These are phyloP conservation scores for Domatiomyces globalis DNA, from an alignment of 2,329 filamentous ascomycete genomes.

Conservation along the genomic window DNA sequence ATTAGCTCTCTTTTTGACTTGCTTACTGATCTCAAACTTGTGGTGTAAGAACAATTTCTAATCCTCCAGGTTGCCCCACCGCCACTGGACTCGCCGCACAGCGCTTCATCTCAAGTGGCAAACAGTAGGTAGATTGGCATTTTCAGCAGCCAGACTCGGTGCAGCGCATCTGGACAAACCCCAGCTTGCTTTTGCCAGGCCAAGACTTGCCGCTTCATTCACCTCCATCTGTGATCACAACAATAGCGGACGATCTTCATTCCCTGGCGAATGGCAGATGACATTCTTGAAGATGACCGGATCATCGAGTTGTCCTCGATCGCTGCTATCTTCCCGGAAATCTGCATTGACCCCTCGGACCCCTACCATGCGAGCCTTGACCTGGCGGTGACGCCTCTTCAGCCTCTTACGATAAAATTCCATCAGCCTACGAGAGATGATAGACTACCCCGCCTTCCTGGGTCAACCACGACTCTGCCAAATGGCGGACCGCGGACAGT, in stretches of 20 bases:
- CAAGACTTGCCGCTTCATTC: not conserved
- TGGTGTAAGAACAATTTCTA: too few species aligned
- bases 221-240: not conserved
- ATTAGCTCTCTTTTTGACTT: too few species aligned
- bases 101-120: too few species aligned
- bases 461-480: slow-evolving; percentile 23
- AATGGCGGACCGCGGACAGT: slow-evolving; percentile 2
- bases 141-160: too few species aligned
- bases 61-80: too few species aligned
- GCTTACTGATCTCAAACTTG: too few species aligned
- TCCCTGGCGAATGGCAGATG: not conserved
- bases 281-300: slow-evolving; percentile 39
- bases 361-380: slow-evolving; percentile 40
- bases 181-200: too few species aligned
- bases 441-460: slow-evolving; percentile 23
- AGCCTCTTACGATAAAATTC: slow-evolving; percentile 36
- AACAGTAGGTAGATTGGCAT: too few species aligned
- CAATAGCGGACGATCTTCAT: not conserved
- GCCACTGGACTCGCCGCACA: too few species aligned
- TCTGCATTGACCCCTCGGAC: slow-evolving; percentile 33
- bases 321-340: slow-evolving; percentile 49
- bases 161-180: too few species aligned
- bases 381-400: slow-evolving; percentile 40
- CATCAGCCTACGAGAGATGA: slow-evolving; percentile 24
- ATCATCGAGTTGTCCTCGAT: slow-evolving; percentile 46